Evolutionary conservation across 2,329 filamentous ascomycete genomes (phyloP).

Genomic region (Magnaporthiopsis poae): DNA sequence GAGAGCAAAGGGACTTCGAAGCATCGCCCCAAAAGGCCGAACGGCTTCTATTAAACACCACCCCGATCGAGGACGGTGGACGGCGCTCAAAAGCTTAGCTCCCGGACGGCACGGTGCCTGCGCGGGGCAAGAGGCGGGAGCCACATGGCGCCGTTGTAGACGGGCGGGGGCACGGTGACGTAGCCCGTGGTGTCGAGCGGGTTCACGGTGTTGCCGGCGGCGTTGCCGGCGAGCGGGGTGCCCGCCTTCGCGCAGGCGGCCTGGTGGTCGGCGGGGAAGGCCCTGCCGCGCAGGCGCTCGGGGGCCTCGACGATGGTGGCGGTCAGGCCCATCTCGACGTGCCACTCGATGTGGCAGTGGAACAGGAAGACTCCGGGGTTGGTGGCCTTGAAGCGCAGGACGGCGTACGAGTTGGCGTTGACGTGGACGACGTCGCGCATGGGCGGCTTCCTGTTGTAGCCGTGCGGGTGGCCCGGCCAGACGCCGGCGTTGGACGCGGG

Average conservation of each 20-base stretch:
- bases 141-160: constrained; percentile 30
- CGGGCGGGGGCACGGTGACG: constrained; percentile 39
- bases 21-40: neutral
- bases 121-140: too few relatives aligned
- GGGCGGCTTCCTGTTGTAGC: constrained; percentile 21
- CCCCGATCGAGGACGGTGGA: neutral
- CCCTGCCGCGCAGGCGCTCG: constrained; percentile 42
- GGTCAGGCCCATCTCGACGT: constrained; percentile 48
- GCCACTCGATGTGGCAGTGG: constrained; percentile 54
- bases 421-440: constrained; percentile 29
- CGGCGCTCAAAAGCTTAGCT: constrained; percentile 18
- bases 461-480: constrained; percentile 24
- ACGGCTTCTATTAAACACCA: neutral
- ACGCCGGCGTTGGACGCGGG: constrained; percentile 25
- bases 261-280: constrained; percentile 50
- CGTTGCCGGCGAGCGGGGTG: constrained; percentile 50
- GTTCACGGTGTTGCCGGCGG: constrained; percentile 53
- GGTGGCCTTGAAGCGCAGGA: constrained; percentile 40
- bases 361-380: constrained; percentile 48
- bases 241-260: constrained; percentile 33
- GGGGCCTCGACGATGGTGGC: constrained; percentile 48
- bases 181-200: constrained; percentile 43
- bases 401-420: constrained; percentile 33
- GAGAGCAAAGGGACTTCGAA: neutral
- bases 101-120: neutral